Percentiles rank a stretch among this genome's conserved stretches.
Evolutionary conservation across 2,329 filamentous ascomycete species (phyloP).

Genomic region (Cryoendolithus antarcticus): DNA sequence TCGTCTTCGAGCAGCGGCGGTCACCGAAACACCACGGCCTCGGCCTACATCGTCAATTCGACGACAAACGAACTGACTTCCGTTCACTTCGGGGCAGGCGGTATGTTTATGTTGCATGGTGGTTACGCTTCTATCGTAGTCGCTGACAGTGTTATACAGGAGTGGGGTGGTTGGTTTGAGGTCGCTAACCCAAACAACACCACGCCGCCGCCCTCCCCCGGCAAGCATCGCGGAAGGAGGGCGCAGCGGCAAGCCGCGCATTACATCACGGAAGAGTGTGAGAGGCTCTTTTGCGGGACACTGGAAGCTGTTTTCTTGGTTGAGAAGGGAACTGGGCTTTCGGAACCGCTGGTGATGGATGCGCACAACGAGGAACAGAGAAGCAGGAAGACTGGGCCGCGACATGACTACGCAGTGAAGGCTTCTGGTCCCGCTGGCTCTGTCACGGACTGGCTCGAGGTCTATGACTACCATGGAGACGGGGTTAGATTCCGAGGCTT

Average conservation of each 20-base stretch:
- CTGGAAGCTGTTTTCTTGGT: conserved; percentile 88
- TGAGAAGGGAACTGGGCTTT: conserved; percentile 67
- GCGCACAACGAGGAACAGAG: conserved; percentile 33
- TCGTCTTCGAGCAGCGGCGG: conserved; percentile 44
- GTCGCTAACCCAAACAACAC: conserved; percentile 43
- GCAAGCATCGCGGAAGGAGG: conserved; percentile 4
- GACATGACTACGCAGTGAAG: background rate
- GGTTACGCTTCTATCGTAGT: no score
- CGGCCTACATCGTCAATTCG: conserved; percentile 73
- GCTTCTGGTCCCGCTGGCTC: conserved; percentile 6
- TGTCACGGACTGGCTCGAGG: conserved; percentile 57
- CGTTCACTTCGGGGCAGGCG: conserved; percentile 77
- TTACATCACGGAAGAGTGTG: conserved; percentile 98
- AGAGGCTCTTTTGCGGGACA: conserved; percentile 98
- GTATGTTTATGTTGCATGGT: conserved; percentile 8
- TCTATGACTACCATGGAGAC: conserved; percentile 76
- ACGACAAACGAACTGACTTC: conserved; percentile 59
- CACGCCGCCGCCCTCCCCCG: background rate
- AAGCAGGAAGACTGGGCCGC: no score
- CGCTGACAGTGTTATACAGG: conserved; percentile 31
- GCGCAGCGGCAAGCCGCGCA: conserved; percentile 74
- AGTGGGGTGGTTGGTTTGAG: conserved; percentile 93
- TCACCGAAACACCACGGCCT: conserved; percentile 69
- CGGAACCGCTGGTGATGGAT: conserved; percentile 69
- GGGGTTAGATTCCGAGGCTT: conserved; percentile 80